These are phyloP conservation scores for Colletotrichum tofieldiae DNA, from an alignment of 2,329 filamentous ascomycete species.

Conservation along the genomic window DNA sequence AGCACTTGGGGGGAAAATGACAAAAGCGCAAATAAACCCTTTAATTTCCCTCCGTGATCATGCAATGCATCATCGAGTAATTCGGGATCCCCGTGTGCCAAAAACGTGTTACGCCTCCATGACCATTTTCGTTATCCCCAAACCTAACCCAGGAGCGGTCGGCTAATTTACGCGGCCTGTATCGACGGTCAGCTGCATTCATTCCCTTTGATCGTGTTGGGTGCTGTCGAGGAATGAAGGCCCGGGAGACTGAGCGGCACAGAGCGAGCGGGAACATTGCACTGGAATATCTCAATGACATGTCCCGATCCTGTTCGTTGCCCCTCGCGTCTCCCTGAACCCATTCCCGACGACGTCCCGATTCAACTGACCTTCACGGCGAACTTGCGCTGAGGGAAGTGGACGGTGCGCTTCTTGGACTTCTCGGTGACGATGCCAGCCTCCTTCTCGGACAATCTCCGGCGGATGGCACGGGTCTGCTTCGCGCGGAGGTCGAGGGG, in stretches of 20 bases:
- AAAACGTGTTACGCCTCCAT: constrained; percentile 45
- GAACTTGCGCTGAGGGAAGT: constrained; percentile 99
- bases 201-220: not conserved
- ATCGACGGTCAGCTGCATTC: not conserved
- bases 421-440: constrained; percentile 88
- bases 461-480: constrained; percentile 98
- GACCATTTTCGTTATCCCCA: constrained; percentile 43
- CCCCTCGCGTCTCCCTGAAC: not conserved
- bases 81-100: constrained; percentile 44
- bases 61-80: constrained; percentile 44
- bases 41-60: constrained; percentile 44
- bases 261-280: not conserved
- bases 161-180: constrained; percentile 41
- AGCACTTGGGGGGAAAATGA: constrained; percentile 40
- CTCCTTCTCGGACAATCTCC: constrained; percentile 94
- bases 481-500: constrained; percentile 98
- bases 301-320: too few relatives aligned
- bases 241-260: not conserved
- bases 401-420: constrained; percentile 94
- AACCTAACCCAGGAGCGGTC: constrained; percentile 42
- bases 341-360: not conserved
- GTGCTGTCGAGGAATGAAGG: not conserved
- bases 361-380: constrained; percentile 87
- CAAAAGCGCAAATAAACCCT: constrained; percentile 43
- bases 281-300: not conserved